Evolutionary conservation across 805 yeast species (phyloP), one percentile per base, ranked within the genome.

Genomic region (Geotrichum ghanense): DNA sequence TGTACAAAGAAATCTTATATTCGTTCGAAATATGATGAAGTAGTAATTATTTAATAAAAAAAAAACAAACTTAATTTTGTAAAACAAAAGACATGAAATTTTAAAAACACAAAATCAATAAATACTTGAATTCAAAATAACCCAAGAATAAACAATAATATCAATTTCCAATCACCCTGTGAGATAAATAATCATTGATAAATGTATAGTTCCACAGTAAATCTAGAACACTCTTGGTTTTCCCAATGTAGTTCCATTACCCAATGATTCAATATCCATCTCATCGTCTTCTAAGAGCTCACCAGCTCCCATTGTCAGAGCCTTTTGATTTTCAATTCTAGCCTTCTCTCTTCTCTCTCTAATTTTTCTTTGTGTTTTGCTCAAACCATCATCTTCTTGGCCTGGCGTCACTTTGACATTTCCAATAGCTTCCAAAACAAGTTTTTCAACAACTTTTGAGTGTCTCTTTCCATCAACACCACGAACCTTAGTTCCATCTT

Each of bases 181-280:
- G n/a, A n/a, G n/a, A n/a, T n/a, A n/a, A n/a, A n/a, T n/a, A n/a
- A n/a, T n/a, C n/a, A n/a, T n/a, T n/a, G n/a, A n/a, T n/a, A n/a
- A n/a, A n/a, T n/a, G n/a, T n/a, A n/a, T n/a, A n/a, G n/a, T n/a
- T n/a, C n/a, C n/a, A n/a, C n/a, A n/a, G n/a, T n/a, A n/a, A 31
- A n/a, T 6, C 16, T 31, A 31, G 37, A 31, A 31, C 16, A 31
- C 37, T 31, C 37, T 55, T 45, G 87, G 88, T 24, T 81, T 78
- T 39, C 95, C 96, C 53, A 88, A 65, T 10, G 94, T 82, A 26
- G 96, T 88, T 48, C 95, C 95, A 59, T 79, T 77, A 34, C 86
- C 84, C 22, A 70, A 63, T 7, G 66, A 54, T 22, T 68, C 62
- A 42, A 71, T 61, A 25, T 69, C 64, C 49, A 76, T 64, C 17